Percentiles rank a stretch among this genome's conserved stretches.
Conservation (phyloP, 1,284 basidiomycete genomes). For the Cryptococcus neoformans region DNA sequence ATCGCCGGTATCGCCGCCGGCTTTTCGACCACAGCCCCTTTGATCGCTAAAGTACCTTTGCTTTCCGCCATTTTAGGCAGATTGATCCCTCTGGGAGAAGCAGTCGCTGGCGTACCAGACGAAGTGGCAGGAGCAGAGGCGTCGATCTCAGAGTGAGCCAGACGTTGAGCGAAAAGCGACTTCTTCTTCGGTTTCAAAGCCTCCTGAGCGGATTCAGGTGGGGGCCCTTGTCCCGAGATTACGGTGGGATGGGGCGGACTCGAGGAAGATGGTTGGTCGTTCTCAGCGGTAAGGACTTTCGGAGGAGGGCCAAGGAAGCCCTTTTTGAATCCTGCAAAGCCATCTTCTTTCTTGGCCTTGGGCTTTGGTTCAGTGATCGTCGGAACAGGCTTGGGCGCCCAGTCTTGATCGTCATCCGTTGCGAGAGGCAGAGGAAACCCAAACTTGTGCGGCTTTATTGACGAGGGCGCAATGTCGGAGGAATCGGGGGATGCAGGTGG, state of each 20-base stretch:
- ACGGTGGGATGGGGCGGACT: background rate
- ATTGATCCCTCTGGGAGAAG: background rate
- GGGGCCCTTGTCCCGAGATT: background rate
- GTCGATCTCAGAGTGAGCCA: conserved; percentile 10
- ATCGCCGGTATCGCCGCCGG: background rate
- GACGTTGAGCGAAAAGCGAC: conserved; percentile 33
- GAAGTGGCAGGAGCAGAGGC: conserved; percentile 14
- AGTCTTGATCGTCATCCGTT: conserved; percentile 4
- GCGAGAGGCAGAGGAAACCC: conserved; percentile 29
- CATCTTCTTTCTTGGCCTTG: conserved; percentile 8
- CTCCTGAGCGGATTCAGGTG: background rate
- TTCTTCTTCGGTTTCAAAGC: conserved; percentile 14
- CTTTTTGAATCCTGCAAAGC: conserved; percentile 38
- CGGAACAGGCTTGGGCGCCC: conserved; percentile 25
- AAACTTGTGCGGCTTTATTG: conserved; percentile 2
- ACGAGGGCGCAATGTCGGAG: conserved; percentile 10
- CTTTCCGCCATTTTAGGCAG: conserved; percentile 19
- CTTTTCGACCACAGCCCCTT: conserved; percentile 30
- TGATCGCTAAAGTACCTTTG: conserved; percentile 29
- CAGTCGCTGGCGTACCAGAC: conserved; percentile 3
- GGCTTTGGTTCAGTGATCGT: conserved; percentile 31
- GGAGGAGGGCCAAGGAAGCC: conserved; percentile 28
- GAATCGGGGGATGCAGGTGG: conserved; percentile 38
- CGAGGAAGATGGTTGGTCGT: background rate
- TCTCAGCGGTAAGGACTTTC: background rate